phyloP scores from a whole-genome alignment of 2,329 filamentous ascomycete genomes.

The Colletotrichum lini region DNA sequence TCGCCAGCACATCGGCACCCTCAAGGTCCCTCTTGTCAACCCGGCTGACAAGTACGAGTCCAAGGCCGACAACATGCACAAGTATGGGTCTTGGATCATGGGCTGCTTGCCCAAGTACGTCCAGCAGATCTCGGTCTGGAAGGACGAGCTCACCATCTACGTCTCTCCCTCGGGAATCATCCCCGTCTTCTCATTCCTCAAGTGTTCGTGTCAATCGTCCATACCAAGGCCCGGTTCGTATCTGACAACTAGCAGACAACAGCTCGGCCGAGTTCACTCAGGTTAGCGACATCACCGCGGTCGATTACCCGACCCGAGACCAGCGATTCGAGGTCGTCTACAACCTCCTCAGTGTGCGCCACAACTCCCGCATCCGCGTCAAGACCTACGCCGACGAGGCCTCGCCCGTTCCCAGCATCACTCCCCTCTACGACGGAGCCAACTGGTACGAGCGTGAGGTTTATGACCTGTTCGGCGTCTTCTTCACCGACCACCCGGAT shows the following conservation, averaged over 20 bases:
- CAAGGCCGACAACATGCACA: constrained; percentile 90
- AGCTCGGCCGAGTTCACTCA: constrained; percentile 97
- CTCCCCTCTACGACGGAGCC: constrained; percentile 89
- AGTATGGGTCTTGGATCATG: constrained; percentile 97
- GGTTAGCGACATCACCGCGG: constrained; percentile 91
- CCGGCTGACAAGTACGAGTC: constrained; percentile 93
- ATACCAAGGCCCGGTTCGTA: not conserved
- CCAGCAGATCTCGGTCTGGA: constrained; percentile 99
- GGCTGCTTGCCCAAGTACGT: constrained; percentile 97
- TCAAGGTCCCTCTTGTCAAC: constrained; percentile 87
- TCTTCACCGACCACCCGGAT: constrained; percentile 96
- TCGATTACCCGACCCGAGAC: constrained; percentile 95
- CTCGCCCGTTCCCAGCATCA: constrained; percentile 91
- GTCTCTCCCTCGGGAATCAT: constrained; percentile 90
- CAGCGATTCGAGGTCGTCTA: constrained; percentile 98
- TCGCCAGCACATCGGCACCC: constrained; percentile 67
- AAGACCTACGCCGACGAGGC: constrained; percentile 99
- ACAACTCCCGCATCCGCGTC: constrained; percentile 96
- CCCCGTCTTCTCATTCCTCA: constrained; percentile 94
- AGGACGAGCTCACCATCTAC: constrained; percentile 97
- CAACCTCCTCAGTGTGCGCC: constrained; percentile 94
- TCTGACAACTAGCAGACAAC: constrained; percentile 73
- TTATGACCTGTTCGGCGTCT: constrained; percentile 97
- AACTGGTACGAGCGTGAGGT: constrained; percentile 99
- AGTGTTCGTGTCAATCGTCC: constrained; percentile 65